These are phyloP conservation scores for Xylaria curta DNA, from an alignment of 495 filamentous ascomycete species.

Conservation along the genomic window DNA sequence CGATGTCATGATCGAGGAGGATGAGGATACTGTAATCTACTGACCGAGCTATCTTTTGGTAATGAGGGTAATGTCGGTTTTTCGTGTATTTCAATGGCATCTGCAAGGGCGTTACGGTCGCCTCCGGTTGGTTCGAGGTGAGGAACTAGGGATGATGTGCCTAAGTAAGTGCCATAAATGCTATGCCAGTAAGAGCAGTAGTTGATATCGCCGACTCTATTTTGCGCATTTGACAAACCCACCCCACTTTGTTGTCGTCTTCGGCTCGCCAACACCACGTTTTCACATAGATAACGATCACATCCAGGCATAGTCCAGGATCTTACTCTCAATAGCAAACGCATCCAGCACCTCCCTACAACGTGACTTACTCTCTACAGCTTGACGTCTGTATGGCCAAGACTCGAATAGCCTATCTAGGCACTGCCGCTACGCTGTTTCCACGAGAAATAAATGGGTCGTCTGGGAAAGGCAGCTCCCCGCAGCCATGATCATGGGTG, in stretches of 20 bases:
- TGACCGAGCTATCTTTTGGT: slow-evolving; percentile 43
- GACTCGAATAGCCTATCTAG: background rate
- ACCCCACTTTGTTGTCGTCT: background rate
- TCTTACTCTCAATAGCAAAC: background rate
- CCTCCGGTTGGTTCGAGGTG: slow-evolving; percentile 11
- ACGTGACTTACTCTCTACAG: background rate
- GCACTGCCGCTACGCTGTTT: background rate
- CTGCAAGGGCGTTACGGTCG: slow-evolving; percentile 1
- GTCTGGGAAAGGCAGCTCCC: slow-evolving; percentile 23
- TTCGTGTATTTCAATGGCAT: slow-evolving; percentile 15
- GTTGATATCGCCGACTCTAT: slow-evolving; percentile 4
- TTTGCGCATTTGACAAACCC: background rate
- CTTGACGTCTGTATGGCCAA: background rate
- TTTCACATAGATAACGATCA: background rate
- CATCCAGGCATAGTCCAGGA: background rate
- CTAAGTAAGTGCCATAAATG: slow-evolving; percentile 7
- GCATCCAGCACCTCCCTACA: background rate
- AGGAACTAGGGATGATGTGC: background rate
- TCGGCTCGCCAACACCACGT: background rate
- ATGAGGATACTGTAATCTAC: slow-evolving; percentile 88
- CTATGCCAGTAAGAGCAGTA: slow-evolving; percentile 8
- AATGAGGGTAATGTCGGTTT: slow-evolving; percentile 4
- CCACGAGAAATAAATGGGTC: slow-evolving; percentile 19
- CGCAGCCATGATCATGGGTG: slow-evolving; percentile 5
- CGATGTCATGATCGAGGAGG: slow-evolving; percentile 74